Base-by-base conservation (phyloP, 805 yeast species). In the Ascoidea tarda region DNA sequence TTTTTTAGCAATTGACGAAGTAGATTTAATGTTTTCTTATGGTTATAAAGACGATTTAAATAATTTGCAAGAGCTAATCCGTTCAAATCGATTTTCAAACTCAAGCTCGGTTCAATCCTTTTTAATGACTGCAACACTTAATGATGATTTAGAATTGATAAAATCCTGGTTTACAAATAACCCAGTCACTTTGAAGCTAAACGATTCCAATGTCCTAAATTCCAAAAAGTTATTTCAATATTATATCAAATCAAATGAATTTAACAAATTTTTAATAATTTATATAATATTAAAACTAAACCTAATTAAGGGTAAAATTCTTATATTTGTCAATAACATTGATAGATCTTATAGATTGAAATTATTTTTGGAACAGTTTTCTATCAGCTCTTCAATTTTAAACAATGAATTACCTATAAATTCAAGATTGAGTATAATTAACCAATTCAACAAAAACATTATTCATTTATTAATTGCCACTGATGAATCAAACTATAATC, bases 311-410 rank as follows among this genome's bases (percentile, higher is more conserved):
- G 99, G 99, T 33, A 93, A 93, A 66, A 82, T 96, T 1, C 69
- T 93, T 48, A 71, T 90, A 6, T 93, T 93, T 71, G 98, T 93
- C 49, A 93, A 93, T 65, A 85, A 86, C 62, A 86, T 91, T 57
- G 98, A 93, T 63, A 82, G 99, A 70, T 96, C 97, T 46, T 93
- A 91, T 70, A 79, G 96, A 63, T 74, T 93, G 58, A 89, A 88
- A 63, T 71, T 93, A 57, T 95, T 90, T 59, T 70, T 93, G 57
- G 96, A 90, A 66, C 97, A 93, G 68, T 93, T 93, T 63, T 99
- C 99, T 57, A 79, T 93, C 55, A 83, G 81, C 59, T 76, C 93
- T 52, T 86, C 96, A 69, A 84, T 93, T 33, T 73, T 93, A 55
- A 93, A 93, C 65, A 82, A 95, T 59, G 99, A 93, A 65, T 74